Percentiles rank a stretch among this genome's conserved stretches.
phyloP scores from a whole-genome alignment of 1,284 basidiomycete genomes.

The Stereum hirsutum region DNA sequence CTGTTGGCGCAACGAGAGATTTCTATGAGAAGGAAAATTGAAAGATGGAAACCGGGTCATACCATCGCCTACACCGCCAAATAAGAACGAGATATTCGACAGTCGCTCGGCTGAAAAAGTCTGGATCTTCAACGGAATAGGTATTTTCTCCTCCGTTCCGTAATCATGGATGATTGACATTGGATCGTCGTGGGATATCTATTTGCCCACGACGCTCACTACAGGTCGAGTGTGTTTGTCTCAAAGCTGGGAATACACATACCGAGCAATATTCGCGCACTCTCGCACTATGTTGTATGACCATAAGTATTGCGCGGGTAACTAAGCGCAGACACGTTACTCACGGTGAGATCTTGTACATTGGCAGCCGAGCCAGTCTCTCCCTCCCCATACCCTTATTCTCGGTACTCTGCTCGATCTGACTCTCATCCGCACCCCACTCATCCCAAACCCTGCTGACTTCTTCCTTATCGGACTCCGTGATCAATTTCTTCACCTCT shows the following conservation, averaged over 20 bases:
- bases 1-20: neutral
- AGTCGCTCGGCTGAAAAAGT: neutral
- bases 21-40: neutral
- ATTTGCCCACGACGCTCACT: too few relatives aligned
- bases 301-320: neutral
- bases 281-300: neutral
- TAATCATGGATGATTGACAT: neutral
- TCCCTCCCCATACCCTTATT: neutral
- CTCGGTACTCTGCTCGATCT: neutral
- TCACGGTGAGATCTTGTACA: neutral
- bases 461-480: too few relatives aligned
- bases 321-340: neutral
- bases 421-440: neutral
- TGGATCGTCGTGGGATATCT: neutral
- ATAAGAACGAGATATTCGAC: neutral
- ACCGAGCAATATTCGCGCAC: neutral
- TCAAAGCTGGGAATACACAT: neutral
- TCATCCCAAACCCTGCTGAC: neutral
- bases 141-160: neutral
- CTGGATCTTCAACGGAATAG: neutral
- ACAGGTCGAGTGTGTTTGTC: neutral
- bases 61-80: conserved; percentile 1
- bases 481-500: neutral
- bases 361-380: neutral
- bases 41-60: neutral